Evolutionary conservation across 257 asterid genomes (phyloP).

Genomic region (Ehretia macrophylla): DNA sequence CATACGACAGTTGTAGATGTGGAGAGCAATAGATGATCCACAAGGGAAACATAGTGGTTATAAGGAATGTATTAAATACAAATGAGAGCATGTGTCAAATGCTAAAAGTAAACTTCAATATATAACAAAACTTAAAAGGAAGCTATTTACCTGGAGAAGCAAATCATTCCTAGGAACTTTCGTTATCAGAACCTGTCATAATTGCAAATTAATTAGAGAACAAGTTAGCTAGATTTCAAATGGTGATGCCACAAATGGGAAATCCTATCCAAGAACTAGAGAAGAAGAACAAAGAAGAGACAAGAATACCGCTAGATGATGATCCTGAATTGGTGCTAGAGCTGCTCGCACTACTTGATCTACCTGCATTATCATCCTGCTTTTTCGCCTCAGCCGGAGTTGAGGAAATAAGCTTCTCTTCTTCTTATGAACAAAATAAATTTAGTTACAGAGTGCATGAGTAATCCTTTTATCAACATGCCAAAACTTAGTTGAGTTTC

Average conservation of each 20-base stretch:
- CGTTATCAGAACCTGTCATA: slow-evolving; percentile 68
- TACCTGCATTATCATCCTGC: slow-evolving; percentile 30
- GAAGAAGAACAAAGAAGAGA: slow-evolving; percentile 1
- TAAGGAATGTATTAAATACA: no score
- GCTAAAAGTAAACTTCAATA: no score
- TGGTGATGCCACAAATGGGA: slow-evolving; percentile 14
- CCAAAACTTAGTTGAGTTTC: background rate
- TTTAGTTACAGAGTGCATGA: slow-evolving; percentile 6
- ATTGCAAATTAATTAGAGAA: slow-evolving; percentile 15
- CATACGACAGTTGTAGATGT: no score
- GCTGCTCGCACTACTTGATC: slow-evolving; percentile 51
- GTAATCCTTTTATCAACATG: slow-evolving; percentile 2
- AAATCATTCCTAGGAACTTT: slow-evolving; percentile 31
- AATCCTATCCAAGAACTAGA: background rate
- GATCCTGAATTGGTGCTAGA: slow-evolving; percentile 62
- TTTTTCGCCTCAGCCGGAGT: slow-evolving; percentile 42
- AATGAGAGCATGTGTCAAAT: no score
- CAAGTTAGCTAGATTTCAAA: slow-evolving; percentile 3
- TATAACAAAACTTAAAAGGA: no score
- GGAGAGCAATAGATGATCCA: no score
- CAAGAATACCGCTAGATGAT: slow-evolving; percentile 55
- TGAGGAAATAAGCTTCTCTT: slow-evolving; percentile 36
- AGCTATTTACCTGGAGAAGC: background rate
- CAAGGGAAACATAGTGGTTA: no score
- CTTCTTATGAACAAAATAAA: slow-evolving; percentile 26